phyloP scores from a whole-genome alignment of 495 filamentous ascomycete species.

The Baudoinia panamericana region DNA sequence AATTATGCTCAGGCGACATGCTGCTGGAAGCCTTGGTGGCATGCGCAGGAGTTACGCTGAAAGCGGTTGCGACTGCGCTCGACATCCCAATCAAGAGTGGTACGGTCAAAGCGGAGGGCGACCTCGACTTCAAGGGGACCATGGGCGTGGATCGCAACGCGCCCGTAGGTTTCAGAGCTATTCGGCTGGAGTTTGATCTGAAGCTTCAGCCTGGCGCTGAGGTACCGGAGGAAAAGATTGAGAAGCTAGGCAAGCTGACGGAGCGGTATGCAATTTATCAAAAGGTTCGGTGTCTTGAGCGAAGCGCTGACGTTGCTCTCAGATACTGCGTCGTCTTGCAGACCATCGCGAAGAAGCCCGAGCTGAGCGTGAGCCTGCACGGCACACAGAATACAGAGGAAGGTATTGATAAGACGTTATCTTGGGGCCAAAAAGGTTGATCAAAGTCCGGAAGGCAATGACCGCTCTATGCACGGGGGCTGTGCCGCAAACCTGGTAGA shows the following conservation, averaged over 20 bases:
- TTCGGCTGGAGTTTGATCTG: slow-evolving; percentile 27
- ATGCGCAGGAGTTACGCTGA: slow-evolving; percentile 30
- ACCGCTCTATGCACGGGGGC: too few species aligned
- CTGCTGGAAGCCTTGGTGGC: slow-evolving; percentile 31
- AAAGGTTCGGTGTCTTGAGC: neutral
- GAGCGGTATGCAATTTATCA: slow-evolving; percentile 24
- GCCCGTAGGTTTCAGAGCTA: slow-evolving; percentile 28
- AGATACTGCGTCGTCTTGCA: slow-evolving; percentile 30
- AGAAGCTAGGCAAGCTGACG: slow-evolving; percentile 30
- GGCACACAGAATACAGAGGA: slow-evolving; percentile 47
- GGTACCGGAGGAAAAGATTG: slow-evolving; percentile 25
- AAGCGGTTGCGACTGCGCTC: slow-evolving; percentile 29
- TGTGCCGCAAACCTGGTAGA: too few species aligned
- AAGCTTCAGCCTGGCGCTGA: slow-evolving; percentile 21
- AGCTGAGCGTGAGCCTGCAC: slow-evolving; percentile 21
- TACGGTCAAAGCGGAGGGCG: slow-evolving; percentile 27
- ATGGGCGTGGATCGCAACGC: slow-evolving; percentile 29
- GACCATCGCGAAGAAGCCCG: slow-evolving; percentile 28
- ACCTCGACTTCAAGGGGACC: slow-evolving; percentile 31
- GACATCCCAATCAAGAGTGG: slow-evolving; percentile 24
- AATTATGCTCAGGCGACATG: slow-evolving; percentile 32
- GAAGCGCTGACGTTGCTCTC: neutral
- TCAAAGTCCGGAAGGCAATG: too few species aligned
- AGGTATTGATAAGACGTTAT: slow-evolving; percentile 56
- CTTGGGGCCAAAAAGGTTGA: slow-evolving; percentile 22